Conservation (phyloP, 805 yeast genomes). For the Kregervanrija fluxuum region DNA sequence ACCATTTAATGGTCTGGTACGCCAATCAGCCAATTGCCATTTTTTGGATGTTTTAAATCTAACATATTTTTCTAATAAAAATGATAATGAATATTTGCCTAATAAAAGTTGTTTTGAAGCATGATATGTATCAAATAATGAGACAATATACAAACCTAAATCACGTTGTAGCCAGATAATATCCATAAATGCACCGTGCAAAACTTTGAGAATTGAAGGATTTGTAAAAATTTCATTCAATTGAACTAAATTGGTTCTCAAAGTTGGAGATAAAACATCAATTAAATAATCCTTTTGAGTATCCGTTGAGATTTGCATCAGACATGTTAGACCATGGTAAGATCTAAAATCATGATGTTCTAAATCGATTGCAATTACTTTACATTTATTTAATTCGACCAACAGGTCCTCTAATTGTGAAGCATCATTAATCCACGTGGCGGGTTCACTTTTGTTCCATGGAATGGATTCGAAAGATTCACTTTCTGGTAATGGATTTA, state of each 20-base stretch:
- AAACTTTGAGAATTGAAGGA: constrained; percentile 75
- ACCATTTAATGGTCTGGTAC: constrained; percentile 72
- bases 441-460: constrained; percentile 48
- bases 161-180: constrained; percentile 96
- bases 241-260: constrained; percentile 61
- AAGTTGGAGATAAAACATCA: constrained; percentile 60
- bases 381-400: constrained; percentile 37
- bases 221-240: constrained; percentile 74
- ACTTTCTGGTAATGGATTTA: constrained; percentile 29
- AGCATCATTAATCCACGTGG: constrained; percentile 60
- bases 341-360: constrained; percentile 94
- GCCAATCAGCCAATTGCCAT: constrained; percentile 96
- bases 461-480: constrained; percentile 44
- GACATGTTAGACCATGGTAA: constrained; percentile 81
- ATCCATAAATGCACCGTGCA: constrained; percentile 97
- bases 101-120: constrained; percentile 78
- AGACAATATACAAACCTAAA: constrained; percentile 82
- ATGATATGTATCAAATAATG: constrained; percentile 86
- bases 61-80: constrained; percentile 71
- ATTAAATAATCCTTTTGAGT: constrained; percentile 61
- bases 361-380: constrained; percentile 83
- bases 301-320: constrained; percentile 88
- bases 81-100: constrained; percentile 80
- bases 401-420: constrained; percentile 50
- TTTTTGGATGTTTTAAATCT: constrained; percentile 84